Percentiles rank a stretch among this genome's conserved stretches.
These are phyloP conservation scores for Thalassiosira livingstoniorum DNA, from an alignment of 352 stramenopile genomes.

Conservation along the genomic window DNA sequence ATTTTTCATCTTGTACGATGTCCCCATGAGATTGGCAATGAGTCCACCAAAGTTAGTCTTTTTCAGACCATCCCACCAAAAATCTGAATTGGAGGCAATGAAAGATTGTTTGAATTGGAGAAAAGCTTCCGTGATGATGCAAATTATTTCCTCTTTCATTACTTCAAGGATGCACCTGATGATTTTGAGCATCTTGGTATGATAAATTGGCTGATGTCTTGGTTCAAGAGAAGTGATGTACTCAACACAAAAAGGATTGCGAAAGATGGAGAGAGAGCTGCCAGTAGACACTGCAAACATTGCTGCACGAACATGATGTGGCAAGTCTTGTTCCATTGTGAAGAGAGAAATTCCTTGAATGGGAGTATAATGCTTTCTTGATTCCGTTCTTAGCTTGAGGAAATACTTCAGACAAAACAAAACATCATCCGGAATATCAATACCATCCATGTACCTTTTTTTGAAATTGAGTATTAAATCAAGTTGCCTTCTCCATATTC, in stretches of 20 bases:
- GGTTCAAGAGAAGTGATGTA: neutral
- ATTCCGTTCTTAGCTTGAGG: neutral
- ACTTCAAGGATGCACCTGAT: conserved; percentile 6
- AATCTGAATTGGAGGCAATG: conserved; percentile 20
- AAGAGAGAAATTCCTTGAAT: conserved; percentile 15
- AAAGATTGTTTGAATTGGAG: conserved; percentile 18
- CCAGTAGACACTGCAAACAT: conserved; percentile 5
- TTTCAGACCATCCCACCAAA: conserved; percentile 2
- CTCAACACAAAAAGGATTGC: conserved; percentile 25
- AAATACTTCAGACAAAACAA: neutral
- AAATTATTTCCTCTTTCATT: neutral
- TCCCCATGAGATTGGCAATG: conserved; percentile 29
- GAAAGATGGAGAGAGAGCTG: conserved; percentile 11
- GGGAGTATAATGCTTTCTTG: no score
- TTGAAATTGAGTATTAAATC: neutral
- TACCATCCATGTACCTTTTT: neutral
- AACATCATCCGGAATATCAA: neutral
- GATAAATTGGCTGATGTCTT: conserved; percentile 15
- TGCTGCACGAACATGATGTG: conserved; percentile 6
- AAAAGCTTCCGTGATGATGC: conserved; percentile 6
- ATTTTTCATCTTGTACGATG: conserved; percentile 19
- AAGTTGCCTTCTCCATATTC: conserved; percentile 10
- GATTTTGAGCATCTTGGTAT: conserved; percentile 6
- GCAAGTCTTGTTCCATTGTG: conserved; percentile 23
- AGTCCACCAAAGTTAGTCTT: conserved; percentile 5